Percentiles rank a stretch among this genome's conserved stretches.
Evolutionary conservation across 2,329 filamentous ascomycete genomes (phyloP).

Genomic region (Alternaria alternata): DNA sequence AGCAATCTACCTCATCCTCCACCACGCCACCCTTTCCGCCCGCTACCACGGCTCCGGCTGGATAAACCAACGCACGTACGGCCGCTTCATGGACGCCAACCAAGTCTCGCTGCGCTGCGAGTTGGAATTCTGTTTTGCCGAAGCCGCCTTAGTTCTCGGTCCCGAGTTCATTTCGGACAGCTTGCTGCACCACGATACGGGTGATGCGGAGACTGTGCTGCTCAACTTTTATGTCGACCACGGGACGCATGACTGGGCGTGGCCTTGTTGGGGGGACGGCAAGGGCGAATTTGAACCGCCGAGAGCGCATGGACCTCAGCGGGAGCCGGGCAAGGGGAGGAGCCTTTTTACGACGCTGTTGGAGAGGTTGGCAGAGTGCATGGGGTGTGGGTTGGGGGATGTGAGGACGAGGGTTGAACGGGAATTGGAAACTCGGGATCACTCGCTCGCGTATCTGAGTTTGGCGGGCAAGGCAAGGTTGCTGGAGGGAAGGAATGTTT

Average conservation of each 20-base stretch:
- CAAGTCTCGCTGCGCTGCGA: conserved; percentile 40
- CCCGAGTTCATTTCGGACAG: conserved; percentile 37
- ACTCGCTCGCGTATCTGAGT: conserved; percentile 34
- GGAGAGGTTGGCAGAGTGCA: conserved; percentile 35
- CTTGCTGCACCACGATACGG: conserved; percentile 23
- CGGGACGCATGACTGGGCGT: conserved; percentile 37
- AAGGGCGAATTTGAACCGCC: conserved; percentile 37
- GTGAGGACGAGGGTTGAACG: conserved; percentile 31
- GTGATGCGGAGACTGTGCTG: conserved; percentile 26
- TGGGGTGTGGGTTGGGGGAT: conserved; percentile 27
- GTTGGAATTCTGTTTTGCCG: conserved; percentile 41
- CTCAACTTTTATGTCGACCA: conserved; percentile 43
- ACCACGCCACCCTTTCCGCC: conserved; percentile 39
- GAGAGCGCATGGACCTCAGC: conserved; percentile 38
- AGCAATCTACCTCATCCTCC: conserved; percentile 39
- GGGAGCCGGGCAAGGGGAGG: conserved; percentile 15
- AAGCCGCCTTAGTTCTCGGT: conserved; percentile 36
- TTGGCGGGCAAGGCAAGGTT: conserved; percentile 37
- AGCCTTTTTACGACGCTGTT: conserved; percentile 37
- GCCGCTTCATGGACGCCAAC: conserved; percentile 40
- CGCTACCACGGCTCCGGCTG: conserved; percentile 44
- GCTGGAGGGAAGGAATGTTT: conserved; percentile 34
- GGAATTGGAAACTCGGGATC: conserved; percentile 24
- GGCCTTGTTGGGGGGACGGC: conserved; percentile 25
- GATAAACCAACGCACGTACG: conserved; percentile 43